phyloP scores from a whole-genome alignment of 192 early-diverging fungal species.

The Phycomyces blakesleeanus region DNA sequence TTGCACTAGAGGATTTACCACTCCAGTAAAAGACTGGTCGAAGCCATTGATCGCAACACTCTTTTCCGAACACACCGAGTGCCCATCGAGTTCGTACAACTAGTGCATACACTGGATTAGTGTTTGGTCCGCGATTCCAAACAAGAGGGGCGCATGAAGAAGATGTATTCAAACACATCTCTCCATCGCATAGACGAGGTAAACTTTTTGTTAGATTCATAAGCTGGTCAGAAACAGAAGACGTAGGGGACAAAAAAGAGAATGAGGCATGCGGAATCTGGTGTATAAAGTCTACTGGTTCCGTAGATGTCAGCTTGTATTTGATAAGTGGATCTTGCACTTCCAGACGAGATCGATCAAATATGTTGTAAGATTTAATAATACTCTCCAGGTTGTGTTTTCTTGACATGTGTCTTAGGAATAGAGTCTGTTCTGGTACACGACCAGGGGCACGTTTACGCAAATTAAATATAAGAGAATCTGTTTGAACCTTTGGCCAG shows the following conservation, averaged over 20 bases:
- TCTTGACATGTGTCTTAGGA: constrained; percentile 43
- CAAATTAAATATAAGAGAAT: constrained; percentile 54
- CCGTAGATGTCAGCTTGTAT: constrained; percentile 25
- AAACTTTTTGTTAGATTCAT: constrained; percentile 33
- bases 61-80: constrained; percentile 36
- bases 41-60: constrained; percentile 39
- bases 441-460: constrained; percentile 30
- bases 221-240: constrained; percentile 36
- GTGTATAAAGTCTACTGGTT: background rate
- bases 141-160: constrained; percentile 26
- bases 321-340: constrained; percentile 19
- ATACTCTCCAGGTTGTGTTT: constrained; percentile 33
- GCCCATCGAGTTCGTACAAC: constrained; percentile 54
- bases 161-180: background rate
- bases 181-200: constrained; percentile 42
- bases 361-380: constrained; percentile 40
- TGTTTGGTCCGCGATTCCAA: constrained; percentile 60
- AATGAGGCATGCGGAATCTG: constrained; percentile 25
- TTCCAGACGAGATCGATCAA: constrained; percentile 2
- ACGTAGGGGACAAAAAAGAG: constrained; percentile 45
- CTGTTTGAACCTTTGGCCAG: constrained; percentile 58
- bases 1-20: constrained; percentile 44
- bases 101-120: constrained; percentile 55
- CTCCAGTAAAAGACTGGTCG: constrained; percentile 57
- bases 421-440: constrained; percentile 30